Conservation (phyloP, 2,329 filamentous ascomycete species). For the Tetracladium maxilliforme region DNA sequence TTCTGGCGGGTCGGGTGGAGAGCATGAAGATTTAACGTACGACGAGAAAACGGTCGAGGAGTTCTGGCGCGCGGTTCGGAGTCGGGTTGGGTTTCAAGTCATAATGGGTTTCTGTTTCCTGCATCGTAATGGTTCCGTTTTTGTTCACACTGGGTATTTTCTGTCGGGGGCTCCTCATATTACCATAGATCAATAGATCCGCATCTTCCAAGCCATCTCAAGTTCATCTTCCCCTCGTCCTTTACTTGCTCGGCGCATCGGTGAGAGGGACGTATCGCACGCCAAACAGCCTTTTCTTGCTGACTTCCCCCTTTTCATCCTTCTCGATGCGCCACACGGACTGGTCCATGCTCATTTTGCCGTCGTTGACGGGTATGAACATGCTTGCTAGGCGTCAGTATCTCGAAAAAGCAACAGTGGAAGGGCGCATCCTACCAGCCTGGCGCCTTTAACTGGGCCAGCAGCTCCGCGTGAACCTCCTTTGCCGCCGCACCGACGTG, state of each 20-base stretch:
- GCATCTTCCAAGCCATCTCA: too few species aligned
- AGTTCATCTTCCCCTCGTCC: too few species aligned
- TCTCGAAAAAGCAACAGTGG: slow-evolving; percentile 1
- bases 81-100: too few species aligned
- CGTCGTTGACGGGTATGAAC: slow-evolving; percentile 62
- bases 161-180: too few species aligned
- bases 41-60: too few species aligned
- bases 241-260: slow-evolving; percentile 49
- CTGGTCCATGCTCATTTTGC: slow-evolving; percentile 31
- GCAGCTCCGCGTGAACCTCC: slow-evolving; percentile 54
- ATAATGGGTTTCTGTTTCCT: too few species aligned
- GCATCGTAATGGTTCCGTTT: too few species aligned
- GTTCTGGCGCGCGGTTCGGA: too few species aligned
- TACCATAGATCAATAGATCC: too few species aligned
- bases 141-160: too few species aligned
- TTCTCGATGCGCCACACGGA: slow-evolving; percentile 66
- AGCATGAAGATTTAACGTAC: too few species aligned
- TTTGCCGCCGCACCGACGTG: slow-evolving; percentile 83
- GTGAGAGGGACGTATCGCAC: slow-evolving; percentile 69
- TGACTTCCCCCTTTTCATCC: slow-evolving; percentile 45
- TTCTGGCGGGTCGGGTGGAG: too few species aligned
- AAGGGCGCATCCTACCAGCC: slow-evolving; percentile 34
- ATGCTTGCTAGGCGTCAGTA: slow-evolving; percentile 27
- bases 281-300: slow-evolving; percentile 47
- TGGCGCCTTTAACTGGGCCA: slow-evolving; percentile 65